Percentiles rank a stretch among this genome's conserved stretches.
These are phyloP conservation scores for Phytophthora multivora DNA, from an alignment of 352 stramenopile species.

Conservation along the genomic window DNA sequence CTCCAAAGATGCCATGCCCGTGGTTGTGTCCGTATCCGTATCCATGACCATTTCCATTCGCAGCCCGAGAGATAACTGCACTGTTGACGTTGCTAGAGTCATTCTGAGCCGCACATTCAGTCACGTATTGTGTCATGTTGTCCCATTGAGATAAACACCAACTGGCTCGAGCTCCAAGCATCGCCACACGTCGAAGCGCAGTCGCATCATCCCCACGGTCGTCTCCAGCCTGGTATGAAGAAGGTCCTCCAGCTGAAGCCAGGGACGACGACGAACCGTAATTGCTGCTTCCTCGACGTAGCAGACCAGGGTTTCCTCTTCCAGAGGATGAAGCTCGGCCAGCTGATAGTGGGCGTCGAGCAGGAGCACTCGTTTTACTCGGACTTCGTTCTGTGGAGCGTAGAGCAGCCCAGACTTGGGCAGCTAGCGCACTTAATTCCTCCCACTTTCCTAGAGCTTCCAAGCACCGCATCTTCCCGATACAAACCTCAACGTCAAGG, in stretches of 20 bases:
- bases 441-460: slow-evolving; percentile 97
- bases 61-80: slow-evolving; percentile 27
- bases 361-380: slow-evolving; percentile 5
- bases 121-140: slow-evolving; percentile 82
- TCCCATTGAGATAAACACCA: slow-evolving; percentile 88
- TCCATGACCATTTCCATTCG: slow-evolving; percentile 25
- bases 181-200: slow-evolving; percentile 67
- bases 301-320: slow-evolving; percentile 8
- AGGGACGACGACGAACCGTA: slow-evolving; percentile 39
- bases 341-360: slow-evolving; percentile 21
- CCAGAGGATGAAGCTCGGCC: slow-evolving; percentile 13
- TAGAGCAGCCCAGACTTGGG: slow-evolving; percentile 58
- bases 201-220: slow-evolving; percentile 46
- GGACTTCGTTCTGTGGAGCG: slow-evolving; percentile 26
- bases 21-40: slow-evolving; percentile 37
- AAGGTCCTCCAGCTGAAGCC: slow-evolving; percentile 17
- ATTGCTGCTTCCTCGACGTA: slow-evolving; percentile 44
- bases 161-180: slow-evolving; percentile 83
- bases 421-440: slow-evolving; percentile 89
- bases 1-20: slow-evolving; percentile 36
- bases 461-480: slow-evolving; percentile 98
- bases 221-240: slow-evolving; percentile 37
- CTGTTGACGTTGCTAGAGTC: slow-evolving; percentile 24
- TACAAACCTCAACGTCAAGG: slow-evolving; percentile 92
- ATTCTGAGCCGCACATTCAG: slow-evolving; percentile 44